Evolutionary conservation across 768 basidiomycete species (phyloP), one percentile per base, ranked within the genome.

Genomic region (Xerocomus potaroensis): DNA sequence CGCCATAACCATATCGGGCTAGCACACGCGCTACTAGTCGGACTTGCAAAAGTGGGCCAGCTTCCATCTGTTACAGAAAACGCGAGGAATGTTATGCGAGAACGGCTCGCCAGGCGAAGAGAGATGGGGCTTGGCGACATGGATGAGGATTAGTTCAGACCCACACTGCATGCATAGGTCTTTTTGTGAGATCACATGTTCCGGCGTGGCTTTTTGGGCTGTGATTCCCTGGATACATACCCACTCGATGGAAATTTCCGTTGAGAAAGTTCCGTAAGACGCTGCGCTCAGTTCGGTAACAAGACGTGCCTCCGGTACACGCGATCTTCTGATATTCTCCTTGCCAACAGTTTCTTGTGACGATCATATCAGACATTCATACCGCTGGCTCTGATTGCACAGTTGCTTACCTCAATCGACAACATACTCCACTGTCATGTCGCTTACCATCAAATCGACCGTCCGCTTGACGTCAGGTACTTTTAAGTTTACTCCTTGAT

Each of bases 1-100:
- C 74, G 83, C 56, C 91, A 94, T 59, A 95, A 94, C 56, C 87
- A 92, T 63, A 75, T 92, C 38, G 88, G 92, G 27, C 71, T 92
- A 18, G 80, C 83, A 5, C 84, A 91, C 60, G 82, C 80, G 0
- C 69, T 93, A 26, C 67, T 89, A n/a, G 64, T 78, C 16, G 82
- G 79, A 10, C 72, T 94, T 18, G 90, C 88, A 9, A 86, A 84
- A 61, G 76, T 76, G 7, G 85, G 82, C 3, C 75, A 72, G 49
- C 69, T 92, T 24, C 71, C 77, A 18, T 62, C 72, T 3, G 82
- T 77, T 1, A 72, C 76, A 21, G 69, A 69, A 22, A 64, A 61
- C 16, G 76, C 78, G 23, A 70, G 70, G 55, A 68, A 63, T 49
- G 61, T 65, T 26, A 71, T 78, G 69, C 68, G 65, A 54, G 69